Evolutionary conservation across 345 rosid species (phyloP).

Genomic region (Trapa bicornis): DNA sequence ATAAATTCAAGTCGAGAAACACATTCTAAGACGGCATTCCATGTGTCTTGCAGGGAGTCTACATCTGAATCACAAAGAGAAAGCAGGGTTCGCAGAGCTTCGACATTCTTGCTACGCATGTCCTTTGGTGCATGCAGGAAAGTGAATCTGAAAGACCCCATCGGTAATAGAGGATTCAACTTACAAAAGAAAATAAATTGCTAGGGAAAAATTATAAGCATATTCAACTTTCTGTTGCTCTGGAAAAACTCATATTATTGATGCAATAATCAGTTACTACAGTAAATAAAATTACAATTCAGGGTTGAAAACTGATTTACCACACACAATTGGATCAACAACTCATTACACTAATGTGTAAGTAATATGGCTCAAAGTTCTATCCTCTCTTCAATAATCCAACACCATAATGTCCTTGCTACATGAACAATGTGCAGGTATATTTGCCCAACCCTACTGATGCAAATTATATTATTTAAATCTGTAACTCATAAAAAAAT

Average conservation of each 20-base stretch:
- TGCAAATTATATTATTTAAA: neutral
- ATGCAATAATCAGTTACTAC: neutral
- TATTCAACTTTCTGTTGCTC: neutral
- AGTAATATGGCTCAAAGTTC: neutral
- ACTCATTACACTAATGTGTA: neutral
- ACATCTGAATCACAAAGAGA: constrained; percentile 62
- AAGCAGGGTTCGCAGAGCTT: constrained; percentile 82
- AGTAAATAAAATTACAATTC: neutral
- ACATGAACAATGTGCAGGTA: neutral
- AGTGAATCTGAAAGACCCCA: constrained; percentile 50
- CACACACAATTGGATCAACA: neutral
- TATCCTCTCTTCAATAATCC: neutral
- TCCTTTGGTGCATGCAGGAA: constrained; percentile 98
- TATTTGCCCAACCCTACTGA: neutral
- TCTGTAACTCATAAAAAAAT: neutral
- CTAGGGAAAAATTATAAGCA: neutral
- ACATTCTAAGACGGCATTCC: constrained; percentile 98
- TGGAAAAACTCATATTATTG: neutral
- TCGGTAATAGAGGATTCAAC: neutral
- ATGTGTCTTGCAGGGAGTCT: constrained; percentile 87
- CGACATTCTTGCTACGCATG: constrained; percentile 94
- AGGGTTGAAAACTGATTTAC: neutral
- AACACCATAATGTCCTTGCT: neutral
- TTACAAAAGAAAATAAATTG: neutral
- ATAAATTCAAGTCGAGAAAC: constrained; percentile 95